Evolutionary conservation across 1,139 yeast species (phyloP), one percentile per base, ranked within the genome.

Genomic region (Arxiozyma bovina): DNA sequence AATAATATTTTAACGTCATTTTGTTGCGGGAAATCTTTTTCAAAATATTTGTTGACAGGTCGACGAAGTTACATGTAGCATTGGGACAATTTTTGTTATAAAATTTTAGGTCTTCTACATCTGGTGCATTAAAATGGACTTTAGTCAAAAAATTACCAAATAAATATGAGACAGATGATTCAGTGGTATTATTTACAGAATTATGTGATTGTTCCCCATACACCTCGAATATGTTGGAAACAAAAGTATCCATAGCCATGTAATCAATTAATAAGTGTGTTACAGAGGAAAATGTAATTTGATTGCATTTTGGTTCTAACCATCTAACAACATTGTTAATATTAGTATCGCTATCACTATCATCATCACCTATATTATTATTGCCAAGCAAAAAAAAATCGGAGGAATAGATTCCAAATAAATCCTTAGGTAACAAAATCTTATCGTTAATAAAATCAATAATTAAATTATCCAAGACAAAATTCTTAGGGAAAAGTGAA

Each of bases 51-150:
- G 61, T 53, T 1, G 66, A 61, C 22, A 64, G 45, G 50, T 63
- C 65, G 20, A 64, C 59, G 48, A 62, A 63, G 48, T 64, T 64
- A 43, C 65, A 61, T 9, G 25, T 27, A 27, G 48, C 41, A 30
- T 45, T 45, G 41, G 41, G 48, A 45, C 49, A 30, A 22, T 53
- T 45, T 42, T 47, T 30, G 49, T 53, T 50, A n/a, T 56, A 49
- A 45, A 62, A 62, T 48, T 51, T 54, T 9, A 63, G 30, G 25
- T 49, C 21, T 4, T 40, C 44, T 42, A 63, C 43, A 42, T 56
- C 50, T 11, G 64, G 64, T 15, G 54, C 46, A 43, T 48, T 51
- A 38, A 59, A 48, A 15, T 49, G 47, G 9, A 59, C 53, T 6
- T 52, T 45, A n/a, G 51, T 48, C 20, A 62, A 40, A 47, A 56